Percentiles rank a stretch among this genome's conserved stretches.
Conservation (phyloP, 2,329 filamentous ascomycete genomes). For the Ophiostoma triangulosporum region DNA sequence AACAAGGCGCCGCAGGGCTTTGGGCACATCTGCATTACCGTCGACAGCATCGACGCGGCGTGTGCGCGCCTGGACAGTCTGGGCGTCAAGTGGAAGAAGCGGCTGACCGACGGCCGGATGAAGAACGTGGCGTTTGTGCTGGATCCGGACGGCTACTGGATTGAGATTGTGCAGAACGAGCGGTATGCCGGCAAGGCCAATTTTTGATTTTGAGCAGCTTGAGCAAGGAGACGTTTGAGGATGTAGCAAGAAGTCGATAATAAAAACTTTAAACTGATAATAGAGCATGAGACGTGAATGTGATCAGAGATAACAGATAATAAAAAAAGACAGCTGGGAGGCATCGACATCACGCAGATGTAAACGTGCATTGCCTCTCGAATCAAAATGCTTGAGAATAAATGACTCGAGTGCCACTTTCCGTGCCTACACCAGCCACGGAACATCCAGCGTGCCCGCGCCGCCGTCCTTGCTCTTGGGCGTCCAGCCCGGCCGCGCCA, state of each 20-base stretch:
- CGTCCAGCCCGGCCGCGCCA: slow-evolving; percentile 51
- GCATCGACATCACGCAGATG: no score
- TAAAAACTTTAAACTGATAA: no score
- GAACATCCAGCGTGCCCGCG: slow-evolving; percentile 2
- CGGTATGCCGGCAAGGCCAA: slow-evolving; percentile 41
- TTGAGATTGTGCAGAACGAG: slow-evolving; percentile 70
- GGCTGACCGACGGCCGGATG: slow-evolving; percentile 82
- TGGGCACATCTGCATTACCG: slow-evolving; percentile 77
- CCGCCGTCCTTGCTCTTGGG: slow-evolving; percentile 16
- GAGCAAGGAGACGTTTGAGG: not conserved
- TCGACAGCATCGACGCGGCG: slow-evolving; percentile 79
- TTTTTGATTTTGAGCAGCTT: slow-evolving; percentile 22
- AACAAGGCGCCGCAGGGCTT: slow-evolving; percentile 89
- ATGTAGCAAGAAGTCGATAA: slow-evolving; percentile 6
- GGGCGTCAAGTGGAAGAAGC: slow-evolving; percentile 86
- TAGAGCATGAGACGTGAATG: no score
- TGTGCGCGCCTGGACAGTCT: slow-evolving; percentile 75
- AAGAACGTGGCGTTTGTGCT: slow-evolving; percentile 86
- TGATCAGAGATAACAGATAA: no score
- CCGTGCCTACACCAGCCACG: slow-evolving; percentile 2
- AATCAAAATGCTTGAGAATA: no score
- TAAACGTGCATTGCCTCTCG: no score
- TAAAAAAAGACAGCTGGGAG: no score
- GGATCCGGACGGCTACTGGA: slow-evolving; percentile 80
- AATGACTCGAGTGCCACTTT: no score